Conservation (phyloP, 805 yeast species). For the Candida saitoana region DNA sequence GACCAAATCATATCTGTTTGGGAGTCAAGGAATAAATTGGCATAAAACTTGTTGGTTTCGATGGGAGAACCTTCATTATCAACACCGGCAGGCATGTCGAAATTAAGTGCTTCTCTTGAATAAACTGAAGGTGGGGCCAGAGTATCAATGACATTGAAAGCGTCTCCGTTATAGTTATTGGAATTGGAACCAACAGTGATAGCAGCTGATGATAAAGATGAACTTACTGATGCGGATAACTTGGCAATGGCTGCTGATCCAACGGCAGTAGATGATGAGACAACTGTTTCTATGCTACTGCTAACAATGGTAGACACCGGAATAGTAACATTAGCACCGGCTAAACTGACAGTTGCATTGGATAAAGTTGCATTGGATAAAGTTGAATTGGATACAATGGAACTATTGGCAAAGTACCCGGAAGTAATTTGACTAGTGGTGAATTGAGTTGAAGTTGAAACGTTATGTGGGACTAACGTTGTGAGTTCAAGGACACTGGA, state of each 20-base stretch:
- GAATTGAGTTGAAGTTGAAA: conserved; percentile 2
- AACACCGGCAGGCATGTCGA: conserved; percentile 46
- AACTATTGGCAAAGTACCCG: background rate
- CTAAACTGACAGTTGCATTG: conserved; percentile 1
- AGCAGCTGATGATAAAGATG: conserved; percentile 7
- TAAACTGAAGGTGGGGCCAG: conserved; percentile 35
- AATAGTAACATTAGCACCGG: conserved; percentile 1
- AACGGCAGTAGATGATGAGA: background rate
- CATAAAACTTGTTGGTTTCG: conserved; percentile 75
- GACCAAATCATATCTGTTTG: conserved; percentile 56
- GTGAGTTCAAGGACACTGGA: conserved; percentile 5
- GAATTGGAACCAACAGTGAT: conserved; percentile 5
- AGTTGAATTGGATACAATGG: background rate
- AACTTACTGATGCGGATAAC: conserved; percentile 1
- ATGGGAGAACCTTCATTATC: conserved; percentile 39
- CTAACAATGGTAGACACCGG: conserved; percentile 1
- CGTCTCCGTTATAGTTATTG: conserved; percentile 26
- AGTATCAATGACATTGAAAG: conserved; percentile 47
- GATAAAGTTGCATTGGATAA: no score
- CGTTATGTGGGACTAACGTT: background rate
- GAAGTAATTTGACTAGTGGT: conserved; percentile 4
- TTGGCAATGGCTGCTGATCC: background rate
- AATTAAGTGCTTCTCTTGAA: conserved; percentile 40
- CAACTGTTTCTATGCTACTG: background rate
- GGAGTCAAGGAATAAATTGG: conserved; percentile 54